Base-by-base conservation (phyloP, 1,139 yeast species). In the Saccharomyces hybrid region DNA sequence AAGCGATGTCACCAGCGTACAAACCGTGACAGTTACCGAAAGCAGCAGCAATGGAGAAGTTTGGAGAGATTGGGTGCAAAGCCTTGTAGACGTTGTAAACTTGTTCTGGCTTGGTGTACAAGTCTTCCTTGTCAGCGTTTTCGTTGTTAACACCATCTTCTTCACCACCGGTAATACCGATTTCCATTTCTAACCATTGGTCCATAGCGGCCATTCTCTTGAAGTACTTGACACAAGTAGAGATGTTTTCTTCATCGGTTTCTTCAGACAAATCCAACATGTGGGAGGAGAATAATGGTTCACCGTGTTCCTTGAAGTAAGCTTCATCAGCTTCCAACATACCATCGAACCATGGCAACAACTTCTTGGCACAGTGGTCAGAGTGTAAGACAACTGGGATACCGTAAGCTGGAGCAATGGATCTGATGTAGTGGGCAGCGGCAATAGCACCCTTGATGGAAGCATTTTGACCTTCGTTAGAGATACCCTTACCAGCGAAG, bases 141-240 rank as follows among this genome's bases (percentile, higher is more conserved):
- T 91, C 95, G 83, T 93, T 95, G 85, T 93, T 95, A 70, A 95
- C 99, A 84, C 99, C 99, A 73, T 93, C 99, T 80, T 93, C 99
- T 81, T 93, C 99, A 85, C 99, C 99, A 79, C 99, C 98, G 73
- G 99, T 95, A 83, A 93, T 93, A 84, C 99, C 99, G 73, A 93
- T 93, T 82, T 93, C 99, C 99, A 93, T 95, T 83, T 93, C 99
- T 74, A 93, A 84, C 93, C 95, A 93, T 81, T 93, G 98, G 80
- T 83, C 81, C 84, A 91, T 82, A 78, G 88, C 90, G 74, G 95
- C 79, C 84, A 89, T 90, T 78, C 96, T 89, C 75, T 80, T 80
- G 79, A 95, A 93, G 84, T 95, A 95, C 80, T 89, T 86, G 76
- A 77, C 95, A 82, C 98, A 91, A 64, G 88, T 85, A 63, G 83